phyloP scores from a whole-genome alignment of 345 rosid species.

The Eucalyptus camaldulensis region DNA sequence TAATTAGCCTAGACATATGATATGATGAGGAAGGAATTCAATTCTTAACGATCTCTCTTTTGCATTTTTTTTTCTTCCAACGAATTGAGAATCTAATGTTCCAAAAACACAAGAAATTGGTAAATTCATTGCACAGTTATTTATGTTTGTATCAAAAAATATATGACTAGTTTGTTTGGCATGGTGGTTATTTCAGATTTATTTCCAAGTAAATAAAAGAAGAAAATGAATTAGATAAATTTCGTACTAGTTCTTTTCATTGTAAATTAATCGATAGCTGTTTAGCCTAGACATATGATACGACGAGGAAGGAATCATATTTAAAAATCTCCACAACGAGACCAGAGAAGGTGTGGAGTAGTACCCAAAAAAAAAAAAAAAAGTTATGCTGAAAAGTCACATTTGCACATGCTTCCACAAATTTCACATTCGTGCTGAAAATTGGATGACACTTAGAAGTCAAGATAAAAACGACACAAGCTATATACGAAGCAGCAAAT shows the following conservation, averaged over 20 bases:
- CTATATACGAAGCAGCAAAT: background rate
- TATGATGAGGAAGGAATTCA: slow-evolving; percentile 28
- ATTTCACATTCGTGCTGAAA: background rate
- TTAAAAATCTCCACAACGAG: background rate
- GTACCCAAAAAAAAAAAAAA: background rate
- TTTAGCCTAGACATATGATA: background rate
- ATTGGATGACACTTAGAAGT: background rate
- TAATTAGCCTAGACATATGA: background rate
- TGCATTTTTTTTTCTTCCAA: too few species aligned
- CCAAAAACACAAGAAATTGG: too few species aligned
- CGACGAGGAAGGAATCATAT: background rate
- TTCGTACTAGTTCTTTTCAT: background rate
- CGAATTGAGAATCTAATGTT: too few species aligned
- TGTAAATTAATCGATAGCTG: background rate
- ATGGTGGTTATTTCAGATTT: background rate
- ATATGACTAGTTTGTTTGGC: background rate
- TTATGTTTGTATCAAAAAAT: background rate
- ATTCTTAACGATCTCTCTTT: slow-evolving; percentile 47
- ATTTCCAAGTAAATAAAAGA: background rate
- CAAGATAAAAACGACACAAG: background rate
- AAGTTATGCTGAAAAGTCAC: background rate
- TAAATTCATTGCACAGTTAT: background rate
- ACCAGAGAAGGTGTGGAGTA: background rate
- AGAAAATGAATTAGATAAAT: background rate
- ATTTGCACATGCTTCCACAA: background rate